These are phyloP conservation scores for Ceraceosorus guamensis DNA, from an alignment of 1,284 basidiomycete genomes.

Conservation along the genomic window DNA sequence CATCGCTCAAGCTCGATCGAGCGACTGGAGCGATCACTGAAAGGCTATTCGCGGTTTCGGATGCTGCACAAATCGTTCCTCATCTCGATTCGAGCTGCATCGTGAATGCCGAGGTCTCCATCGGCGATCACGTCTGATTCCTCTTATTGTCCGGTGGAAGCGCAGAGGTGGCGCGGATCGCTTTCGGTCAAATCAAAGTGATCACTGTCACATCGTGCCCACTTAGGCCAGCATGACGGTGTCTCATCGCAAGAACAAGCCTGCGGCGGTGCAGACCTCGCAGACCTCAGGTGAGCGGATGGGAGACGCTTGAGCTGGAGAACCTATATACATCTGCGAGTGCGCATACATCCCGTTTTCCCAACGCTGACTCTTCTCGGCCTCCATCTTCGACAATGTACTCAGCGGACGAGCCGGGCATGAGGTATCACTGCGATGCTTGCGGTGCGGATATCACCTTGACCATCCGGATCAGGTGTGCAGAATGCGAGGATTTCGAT, in stretches of 20 bases:
- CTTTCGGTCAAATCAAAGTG: no score
- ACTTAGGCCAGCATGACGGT: conserved; percentile 33
- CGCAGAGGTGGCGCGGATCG: no score
- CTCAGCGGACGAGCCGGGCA: conserved; percentile 41
- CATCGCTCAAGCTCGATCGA: no score
- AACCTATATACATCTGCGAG: background rate
- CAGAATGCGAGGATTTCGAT: conserved; percentile 50
- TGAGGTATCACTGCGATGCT: conserved; percentile 46
- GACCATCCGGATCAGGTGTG: conserved; percentile 45
- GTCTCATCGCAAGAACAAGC: conserved; percentile 46
- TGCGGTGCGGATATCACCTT: conserved; percentile 47
- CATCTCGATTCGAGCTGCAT: no score
- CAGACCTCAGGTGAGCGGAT: background rate
- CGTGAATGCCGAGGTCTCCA: no score
- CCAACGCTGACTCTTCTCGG: background rate
- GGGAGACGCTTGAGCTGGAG: no score
- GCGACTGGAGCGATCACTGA: no score
- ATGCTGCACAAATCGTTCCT: no score
- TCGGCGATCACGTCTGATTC: no score
- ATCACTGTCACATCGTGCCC: no score
- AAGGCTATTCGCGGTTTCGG: no score
- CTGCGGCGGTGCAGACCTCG: conserved; percentile 24
- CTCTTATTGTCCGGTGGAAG: no score
- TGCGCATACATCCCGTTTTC: background rate
- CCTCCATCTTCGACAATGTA: background rate